These are phyloP conservation scores for Neospermospora avenae DNA, from an alignment of 2,329 filamentous ascomycete genomes.

Conservation along the genomic window DNA sequence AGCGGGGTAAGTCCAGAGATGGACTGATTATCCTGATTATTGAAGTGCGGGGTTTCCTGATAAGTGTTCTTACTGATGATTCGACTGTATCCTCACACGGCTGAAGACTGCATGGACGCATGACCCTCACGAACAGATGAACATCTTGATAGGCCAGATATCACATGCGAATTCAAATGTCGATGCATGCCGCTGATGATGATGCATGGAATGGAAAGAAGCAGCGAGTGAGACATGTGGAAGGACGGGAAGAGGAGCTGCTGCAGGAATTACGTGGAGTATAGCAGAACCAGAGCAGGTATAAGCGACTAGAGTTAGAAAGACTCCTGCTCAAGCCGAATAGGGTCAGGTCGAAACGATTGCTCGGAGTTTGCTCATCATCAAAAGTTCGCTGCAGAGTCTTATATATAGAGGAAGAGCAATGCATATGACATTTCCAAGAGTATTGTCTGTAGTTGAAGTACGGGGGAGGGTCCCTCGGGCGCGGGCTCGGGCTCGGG, in stretches of 20 bases:
- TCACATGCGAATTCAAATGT: slow-evolving; percentile 5
- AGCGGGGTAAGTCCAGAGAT: slow-evolving; percentile 13
- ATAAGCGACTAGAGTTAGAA: background rate
- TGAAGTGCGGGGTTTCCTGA: background rate
- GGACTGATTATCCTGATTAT: background rate
- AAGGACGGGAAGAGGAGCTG: slow-evolving; percentile 2
- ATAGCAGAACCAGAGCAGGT: background rate
- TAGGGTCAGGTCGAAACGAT: too few species aligned
- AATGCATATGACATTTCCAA: too few species aligned
- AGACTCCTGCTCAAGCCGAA: too few species aligned
- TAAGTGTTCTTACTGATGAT: background rate
- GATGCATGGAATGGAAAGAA: slow-evolving; percentile 8
- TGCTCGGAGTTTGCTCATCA: too few species aligned
- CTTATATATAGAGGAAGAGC: too few species aligned
- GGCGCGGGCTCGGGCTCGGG: too few species aligned
- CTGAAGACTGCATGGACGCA: slow-evolving; percentile 6
- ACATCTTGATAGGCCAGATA: slow-evolving; percentile 1
- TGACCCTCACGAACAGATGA: background rate
- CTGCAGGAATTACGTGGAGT: background rate
- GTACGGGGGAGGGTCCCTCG: too few species aligned
- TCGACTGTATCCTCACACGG: background rate
- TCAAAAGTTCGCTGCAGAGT: too few species aligned
- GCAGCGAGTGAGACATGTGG: slow-evolving; percentile 12
- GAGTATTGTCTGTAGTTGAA: too few species aligned
- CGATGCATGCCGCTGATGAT: background rate